Conservation (phyloP, 208 protist species). For the Novymonas esmeraldas region DNA sequence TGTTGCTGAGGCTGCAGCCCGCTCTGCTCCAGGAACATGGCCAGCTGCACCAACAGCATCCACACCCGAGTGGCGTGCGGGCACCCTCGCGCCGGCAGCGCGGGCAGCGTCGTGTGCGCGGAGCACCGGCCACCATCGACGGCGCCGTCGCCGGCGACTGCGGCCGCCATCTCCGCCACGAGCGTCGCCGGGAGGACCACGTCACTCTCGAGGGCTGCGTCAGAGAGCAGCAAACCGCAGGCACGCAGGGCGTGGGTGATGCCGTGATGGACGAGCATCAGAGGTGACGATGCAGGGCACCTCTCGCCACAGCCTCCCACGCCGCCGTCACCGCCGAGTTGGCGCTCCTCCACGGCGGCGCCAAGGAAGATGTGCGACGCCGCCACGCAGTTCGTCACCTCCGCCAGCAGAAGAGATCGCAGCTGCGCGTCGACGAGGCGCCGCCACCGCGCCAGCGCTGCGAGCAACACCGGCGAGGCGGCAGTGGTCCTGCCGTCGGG, state of each 20-base stretch:
- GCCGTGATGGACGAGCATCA: constrained; percentile 24
- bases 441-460: constrained; percentile 11
- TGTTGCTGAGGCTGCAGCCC: constrained; percentile 16
- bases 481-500: too few relatives aligned
- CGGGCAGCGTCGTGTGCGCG: neutral
- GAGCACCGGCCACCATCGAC: neutral
- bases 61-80: constrained; percentile 25
- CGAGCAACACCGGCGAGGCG: neutral
- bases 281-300: neutral
- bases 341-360: constrained; percentile 13
- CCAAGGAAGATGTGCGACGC: constrained; percentile 21
- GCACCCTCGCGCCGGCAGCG: constrained; percentile 2
- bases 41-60: constrained; percentile 19
- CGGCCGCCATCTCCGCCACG: constrained; percentile 1
- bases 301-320: neutral
- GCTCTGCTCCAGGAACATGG: constrained; percentile 13
- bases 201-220: constrained; percentile 9
- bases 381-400: constrained; percentile 18
- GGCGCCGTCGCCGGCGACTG: neutral
- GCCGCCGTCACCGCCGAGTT: constrained; percentile 7
- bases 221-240: constrained; percentile 20
- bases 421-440: constrained; percentile 17
- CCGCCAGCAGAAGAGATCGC: constrained; percentile 12
- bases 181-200: constrained; percentile 13
- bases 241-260: constrained; percentile 28